A percentile compares a stretch with the other conserved stretches of the same genome.
Evolutionary conservation across 495 filamentous ascomycete species (phyloP).

Genomic region (Sabuloglossum arenarium): DNA sequence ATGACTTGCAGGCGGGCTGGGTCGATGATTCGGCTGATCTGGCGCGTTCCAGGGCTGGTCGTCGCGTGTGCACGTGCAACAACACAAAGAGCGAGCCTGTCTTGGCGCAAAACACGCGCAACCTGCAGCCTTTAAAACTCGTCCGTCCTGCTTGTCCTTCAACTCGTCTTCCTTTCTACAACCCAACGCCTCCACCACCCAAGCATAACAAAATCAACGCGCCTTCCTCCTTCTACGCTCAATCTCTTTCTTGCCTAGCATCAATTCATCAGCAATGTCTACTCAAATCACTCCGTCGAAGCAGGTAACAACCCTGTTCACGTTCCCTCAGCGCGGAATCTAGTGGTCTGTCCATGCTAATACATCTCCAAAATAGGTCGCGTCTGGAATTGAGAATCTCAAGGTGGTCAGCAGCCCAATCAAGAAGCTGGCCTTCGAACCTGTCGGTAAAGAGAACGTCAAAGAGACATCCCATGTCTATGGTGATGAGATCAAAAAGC

Average conservation of each 20-base stretch:
- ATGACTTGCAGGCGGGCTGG: not conserved
- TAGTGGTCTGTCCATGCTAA: not conserved
- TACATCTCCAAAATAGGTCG: conserved; percentile 32
- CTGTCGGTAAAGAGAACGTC: conserved; percentile 65
- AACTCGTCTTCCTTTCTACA: not conserved
- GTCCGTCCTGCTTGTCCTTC: not conserved
- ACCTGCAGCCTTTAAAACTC: not conserved
- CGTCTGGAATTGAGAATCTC: conserved; percentile 63
- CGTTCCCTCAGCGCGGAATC: not conserved
- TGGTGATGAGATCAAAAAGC: conserved; percentile 25
- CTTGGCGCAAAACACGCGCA: not conserved
- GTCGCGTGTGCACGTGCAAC: not conserved
- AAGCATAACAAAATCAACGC: not conserved
- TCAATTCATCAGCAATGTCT: conserved; percentile 27
- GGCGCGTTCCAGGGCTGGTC: not conserved
- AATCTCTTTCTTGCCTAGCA: not conserved
- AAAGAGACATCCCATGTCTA: conserved; percentile 1
- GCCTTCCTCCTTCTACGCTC: not conserved
- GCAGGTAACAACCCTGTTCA: conserved; percentile 36
- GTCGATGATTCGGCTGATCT: not conserved
- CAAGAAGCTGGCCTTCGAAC: conserved; percentile 68
- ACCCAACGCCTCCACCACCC: not conserved
- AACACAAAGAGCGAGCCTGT: not conserved
- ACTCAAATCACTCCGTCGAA: conserved; percentile 66
- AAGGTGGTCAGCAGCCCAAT: conserved; percentile 78